phyloP scores from a whole-genome alignment of 345 rosid species.

The Gossypium anomalum region DNA sequence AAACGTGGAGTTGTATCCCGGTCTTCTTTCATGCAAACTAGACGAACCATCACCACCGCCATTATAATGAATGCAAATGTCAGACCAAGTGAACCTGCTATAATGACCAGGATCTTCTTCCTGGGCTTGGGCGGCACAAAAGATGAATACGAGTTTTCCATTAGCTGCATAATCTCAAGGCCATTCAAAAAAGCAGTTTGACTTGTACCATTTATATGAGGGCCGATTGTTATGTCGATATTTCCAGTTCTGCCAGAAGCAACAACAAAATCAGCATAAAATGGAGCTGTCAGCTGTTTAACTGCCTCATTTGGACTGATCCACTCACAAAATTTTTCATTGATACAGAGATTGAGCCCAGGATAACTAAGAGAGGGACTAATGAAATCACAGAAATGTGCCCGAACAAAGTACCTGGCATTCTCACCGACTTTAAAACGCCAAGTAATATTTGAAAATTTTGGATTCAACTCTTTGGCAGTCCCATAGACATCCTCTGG shows the following conservation, averaged over 20 bases:
- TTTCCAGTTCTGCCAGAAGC: not conserved
- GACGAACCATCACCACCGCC: not conserved
- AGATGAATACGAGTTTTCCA: not conserved
- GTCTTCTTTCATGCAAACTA: not conserved
- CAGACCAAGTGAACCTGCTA: not conserved
- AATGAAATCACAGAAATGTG: slow-evolving; percentile 37
- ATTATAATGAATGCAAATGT: not conserved
- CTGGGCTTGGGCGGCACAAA: not conserved
- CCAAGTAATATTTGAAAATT: not conserved
- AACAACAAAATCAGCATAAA: slow-evolving; percentile 1
- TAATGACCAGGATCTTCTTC: not conserved
- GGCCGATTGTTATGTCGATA: not conserved
- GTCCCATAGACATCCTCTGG: not conserved
- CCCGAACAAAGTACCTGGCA: not conserved
- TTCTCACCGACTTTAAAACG: not conserved
- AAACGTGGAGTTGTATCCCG: not conserved
- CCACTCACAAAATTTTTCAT: not conserved
- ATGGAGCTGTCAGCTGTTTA: not conserved
- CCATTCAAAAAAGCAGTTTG: not conserved
- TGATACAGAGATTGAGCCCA: slow-evolving; percentile 34
- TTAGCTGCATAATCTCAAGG: not conserved
- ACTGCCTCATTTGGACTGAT: slow-evolving; percentile 12
- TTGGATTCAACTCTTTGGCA: not conserved
- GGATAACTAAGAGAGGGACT: not conserved
- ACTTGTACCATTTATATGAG: not conserved